Evolutionary conservation across 352 stramenopile genomes (phyloP).

Genomic region (Pythium pyrilobum): DNA sequence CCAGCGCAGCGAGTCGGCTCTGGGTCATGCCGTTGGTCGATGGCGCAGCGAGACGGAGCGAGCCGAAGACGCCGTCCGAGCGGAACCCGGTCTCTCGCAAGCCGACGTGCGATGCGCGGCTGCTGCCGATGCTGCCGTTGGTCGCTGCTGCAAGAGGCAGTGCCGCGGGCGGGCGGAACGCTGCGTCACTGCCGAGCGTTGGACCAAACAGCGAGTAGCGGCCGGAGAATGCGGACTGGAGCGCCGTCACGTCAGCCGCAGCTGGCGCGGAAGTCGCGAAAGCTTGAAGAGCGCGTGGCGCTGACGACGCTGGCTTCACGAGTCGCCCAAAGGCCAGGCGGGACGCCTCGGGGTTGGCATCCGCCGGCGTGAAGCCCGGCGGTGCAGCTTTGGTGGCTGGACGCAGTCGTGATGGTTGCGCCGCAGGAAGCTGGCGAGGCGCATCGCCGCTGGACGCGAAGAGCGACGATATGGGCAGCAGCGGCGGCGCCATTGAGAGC

Average conservation of each 20-base stretch:
- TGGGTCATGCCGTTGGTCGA: no score
- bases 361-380: conserved; percentile 52
- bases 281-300: neutral
- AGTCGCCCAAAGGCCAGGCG: conserved; percentile 46
- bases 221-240: conserved; percentile 27
- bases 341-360: conserved; percentile 46
- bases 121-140: conserved; percentile 4
- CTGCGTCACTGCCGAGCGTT: conserved; percentile 7
- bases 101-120: no score
- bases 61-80: no score
- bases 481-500: conserved; percentile 6
- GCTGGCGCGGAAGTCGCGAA: neutral
- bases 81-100: no score
- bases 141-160: no score
- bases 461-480: conserved; percentile 5
- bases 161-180: no score
- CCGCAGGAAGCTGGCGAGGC: no score
- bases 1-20: conserved; percentile 13
- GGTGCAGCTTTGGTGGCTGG: conserved; percentile 26
- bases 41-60: neutral
- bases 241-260: neutral
- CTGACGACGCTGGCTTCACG: neutral
- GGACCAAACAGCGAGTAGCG: conserved; percentile 45
- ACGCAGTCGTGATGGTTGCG: no score
- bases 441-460: neutral